phyloP scores from a whole-genome alignment of 352 stramenopile genomes.

The Phytophthora foliorum region DNA sequence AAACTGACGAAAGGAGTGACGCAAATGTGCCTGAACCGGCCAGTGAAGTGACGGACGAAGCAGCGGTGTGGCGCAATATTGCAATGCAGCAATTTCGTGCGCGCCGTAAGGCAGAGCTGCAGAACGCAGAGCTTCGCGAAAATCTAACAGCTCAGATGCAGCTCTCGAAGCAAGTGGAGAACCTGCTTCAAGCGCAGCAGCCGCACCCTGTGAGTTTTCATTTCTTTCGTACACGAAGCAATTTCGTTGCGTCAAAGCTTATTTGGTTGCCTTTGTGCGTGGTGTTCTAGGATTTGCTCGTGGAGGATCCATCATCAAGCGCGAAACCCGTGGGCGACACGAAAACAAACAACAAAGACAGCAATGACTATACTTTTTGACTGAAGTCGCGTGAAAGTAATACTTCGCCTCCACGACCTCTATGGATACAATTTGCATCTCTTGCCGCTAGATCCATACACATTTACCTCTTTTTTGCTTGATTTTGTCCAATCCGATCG shows the following conservation, averaged over 20 bases:
- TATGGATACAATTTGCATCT: no score
- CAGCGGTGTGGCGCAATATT: constrained; percentile 10
- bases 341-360: not conserved
- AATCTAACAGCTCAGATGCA: constrained; percentile 17
- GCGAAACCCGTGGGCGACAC: not conserved
- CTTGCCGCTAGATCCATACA: no score
- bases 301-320: not conserved
- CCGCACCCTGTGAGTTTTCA: constrained; percentile 12
- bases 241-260: not conserved
- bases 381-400: no score
- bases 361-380: not conserved
- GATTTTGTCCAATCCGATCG: not conserved
- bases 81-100: constrained; percentile 36
- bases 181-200: constrained; percentile 23
- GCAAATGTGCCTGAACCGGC: not conserved
- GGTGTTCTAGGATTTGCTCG: not conserved
- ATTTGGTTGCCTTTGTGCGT: not conserved
- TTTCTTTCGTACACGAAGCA: not conserved
- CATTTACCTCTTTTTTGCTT: no score
- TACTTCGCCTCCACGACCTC: no score
- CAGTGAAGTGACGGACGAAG: constrained; percentile 4
- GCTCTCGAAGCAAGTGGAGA: constrained; percentile 33
- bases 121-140: constrained; percentile 26
- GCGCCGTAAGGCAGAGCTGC: constrained; percentile 21
- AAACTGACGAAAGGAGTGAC: constrained; percentile 10